These are phyloP conservation scores for Aspergillus japonicus DNA, from an alignment of 2,329 filamentous ascomycete species.

Conservation along the genomic window DNA sequence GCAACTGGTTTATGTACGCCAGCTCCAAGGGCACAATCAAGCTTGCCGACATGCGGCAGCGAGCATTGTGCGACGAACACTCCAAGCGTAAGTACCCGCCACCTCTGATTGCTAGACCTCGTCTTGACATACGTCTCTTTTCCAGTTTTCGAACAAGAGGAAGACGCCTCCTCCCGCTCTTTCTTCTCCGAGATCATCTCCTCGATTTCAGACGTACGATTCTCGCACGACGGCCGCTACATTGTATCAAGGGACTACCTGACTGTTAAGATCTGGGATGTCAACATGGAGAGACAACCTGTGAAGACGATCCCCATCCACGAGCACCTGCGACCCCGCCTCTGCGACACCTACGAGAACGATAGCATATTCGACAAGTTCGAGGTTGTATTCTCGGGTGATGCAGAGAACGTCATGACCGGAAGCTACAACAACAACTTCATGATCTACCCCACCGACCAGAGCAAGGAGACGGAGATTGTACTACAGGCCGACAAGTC, in stretches of 20 bases:
- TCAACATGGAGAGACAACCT: slow-evolving; percentile 97
- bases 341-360: slow-evolving; percentile 99
- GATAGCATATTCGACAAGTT: slow-evolving; percentile 99
- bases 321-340: slow-evolving; percentile 86
- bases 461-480: slow-evolving; percentile 93
- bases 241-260: slow-evolving; percentile 97
- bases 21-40: slow-evolving; percentile 99
- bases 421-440: slow-evolving; percentile 99
- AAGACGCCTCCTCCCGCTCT: slow-evolving; percentile 91
- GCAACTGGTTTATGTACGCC: slow-evolving; percentile 99
- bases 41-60: slow-evolving; percentile 96
- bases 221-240: slow-evolving; percentile 93
- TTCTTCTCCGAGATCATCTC: slow-evolving; percentile 99
- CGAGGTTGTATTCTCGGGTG: slow-evolving; percentile 96
- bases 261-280: slow-evolving; percentile 99
- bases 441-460: slow-evolving; percentile 98
- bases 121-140: slow-evolving; percentile 14
- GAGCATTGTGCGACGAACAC: slow-evolving; percentile 91
- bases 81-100: slow-evolving; percentile 72
- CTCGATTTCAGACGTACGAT: slow-evolving; percentile 97
- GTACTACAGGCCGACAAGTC: slow-evolving; percentile 98
- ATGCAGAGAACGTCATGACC: slow-evolving; percentile 99
- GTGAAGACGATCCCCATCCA: slow-evolving; percentile 99
- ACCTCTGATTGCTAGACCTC: not conserved
- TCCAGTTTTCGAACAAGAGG: slow-evolving; percentile 96